Percentiles rank a stretch among this genome's conserved stretches.
These are phyloP conservation scores for Prasinococcaceae sp. DNA, from an alignment of 139 green algal genomes.

Conservation along the genomic window DNA sequence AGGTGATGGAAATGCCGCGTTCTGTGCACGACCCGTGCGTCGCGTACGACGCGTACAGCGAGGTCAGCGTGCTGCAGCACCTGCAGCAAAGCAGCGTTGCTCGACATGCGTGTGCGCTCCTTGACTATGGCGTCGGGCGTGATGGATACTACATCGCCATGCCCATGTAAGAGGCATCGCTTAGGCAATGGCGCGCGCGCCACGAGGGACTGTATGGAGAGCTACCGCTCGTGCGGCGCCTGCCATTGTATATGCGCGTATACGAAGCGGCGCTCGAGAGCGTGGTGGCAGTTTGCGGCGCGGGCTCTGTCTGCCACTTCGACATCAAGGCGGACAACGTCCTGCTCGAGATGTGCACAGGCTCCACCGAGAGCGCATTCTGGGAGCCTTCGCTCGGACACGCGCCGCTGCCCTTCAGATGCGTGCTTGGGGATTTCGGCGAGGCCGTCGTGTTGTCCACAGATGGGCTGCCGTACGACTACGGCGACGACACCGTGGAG, in stretches of 20 bases:
- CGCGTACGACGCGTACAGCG: conserved; percentile 45
- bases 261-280: conserved; percentile 20
- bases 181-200: conserved; percentile 42
- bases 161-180: conserved; percentile 41
- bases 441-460: conserved; percentile 39
- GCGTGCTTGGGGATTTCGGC: conserved; percentile 63
- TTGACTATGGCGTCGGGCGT: conserved; percentile 47
- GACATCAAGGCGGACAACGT: conserved; percentile 80
- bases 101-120: conserved; percentile 32
- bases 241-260: conserved; percentile 36
- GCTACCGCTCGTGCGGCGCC: too few species aligned
- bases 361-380: conserved; percentile 39
- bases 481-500: neutral
- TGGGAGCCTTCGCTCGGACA: conserved; percentile 21
- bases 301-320: conserved; percentile 50
- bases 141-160: conserved; percentile 53
- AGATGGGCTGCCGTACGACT: neutral
- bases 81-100: conserved; percentile 1
- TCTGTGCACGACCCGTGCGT: conserved; percentile 32
- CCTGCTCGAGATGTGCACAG: conserved; percentile 43
- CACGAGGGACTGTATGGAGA: conserved; percentile 4
- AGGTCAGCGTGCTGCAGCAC: conserved; percentile 49
- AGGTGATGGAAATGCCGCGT: conserved; percentile 41
- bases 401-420: conserved; percentile 25
- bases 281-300: neutral